Evolutionary conservation across 805 yeast species (phyloP).

Genomic region (Ogataea angusta): DNA sequence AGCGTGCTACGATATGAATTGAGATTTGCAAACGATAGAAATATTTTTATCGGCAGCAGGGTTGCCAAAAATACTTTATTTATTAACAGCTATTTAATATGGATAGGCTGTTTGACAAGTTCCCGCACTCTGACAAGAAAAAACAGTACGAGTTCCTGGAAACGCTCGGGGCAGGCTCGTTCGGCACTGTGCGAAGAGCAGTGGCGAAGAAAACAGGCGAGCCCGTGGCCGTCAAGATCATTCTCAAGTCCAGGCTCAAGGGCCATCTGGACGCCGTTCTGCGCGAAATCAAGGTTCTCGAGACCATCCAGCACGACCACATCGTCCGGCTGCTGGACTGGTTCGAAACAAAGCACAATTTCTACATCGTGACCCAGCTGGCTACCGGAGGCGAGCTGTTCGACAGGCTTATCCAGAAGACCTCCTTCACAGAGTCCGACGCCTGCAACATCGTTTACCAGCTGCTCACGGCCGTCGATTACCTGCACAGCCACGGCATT

Average conservation of each 20-base stretch:
- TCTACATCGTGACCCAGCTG: constrained; percentile 88
- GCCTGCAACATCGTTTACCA: constrained; percentile 76
- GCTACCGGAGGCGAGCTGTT: constrained; percentile 97
- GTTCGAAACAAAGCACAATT: constrained; percentile 91
- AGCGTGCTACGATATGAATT: too few relatives aligned
- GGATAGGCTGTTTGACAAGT: constrained; percentile 16
- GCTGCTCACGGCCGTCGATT: constrained; percentile 71
- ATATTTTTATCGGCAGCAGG: background rate
- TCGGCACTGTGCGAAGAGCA: constrained; percentile 88
- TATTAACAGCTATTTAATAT: constrained; percentile 1
- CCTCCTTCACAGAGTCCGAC: constrained; percentile 84
- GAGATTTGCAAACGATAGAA: too few relatives aligned
- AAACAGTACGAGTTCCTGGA: constrained; percentile 70
- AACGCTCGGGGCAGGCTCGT: constrained; percentile 92
- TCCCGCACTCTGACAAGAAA: constrained; percentile 44
- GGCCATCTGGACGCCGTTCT: constrained; percentile 62
- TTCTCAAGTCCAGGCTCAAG: constrained; percentile 78
- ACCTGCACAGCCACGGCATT: constrained; percentile 71
- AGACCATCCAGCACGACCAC: constrained; percentile 71
- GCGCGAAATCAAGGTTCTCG: constrained; percentile 73
- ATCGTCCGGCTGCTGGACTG: constrained; percentile 89
- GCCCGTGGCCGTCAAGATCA: constrained; percentile 86
- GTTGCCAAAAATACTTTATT: background rate
- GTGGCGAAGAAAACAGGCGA: constrained; percentile 43
- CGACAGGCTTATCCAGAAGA: constrained; percentile 76